A percentile compares a stretch with the other conserved stretches of the same genome.
Evolutionary conservation across 2,329 filamentous ascomycete species (phyloP).

Genomic region (Nothophoma quercina): DNA sequence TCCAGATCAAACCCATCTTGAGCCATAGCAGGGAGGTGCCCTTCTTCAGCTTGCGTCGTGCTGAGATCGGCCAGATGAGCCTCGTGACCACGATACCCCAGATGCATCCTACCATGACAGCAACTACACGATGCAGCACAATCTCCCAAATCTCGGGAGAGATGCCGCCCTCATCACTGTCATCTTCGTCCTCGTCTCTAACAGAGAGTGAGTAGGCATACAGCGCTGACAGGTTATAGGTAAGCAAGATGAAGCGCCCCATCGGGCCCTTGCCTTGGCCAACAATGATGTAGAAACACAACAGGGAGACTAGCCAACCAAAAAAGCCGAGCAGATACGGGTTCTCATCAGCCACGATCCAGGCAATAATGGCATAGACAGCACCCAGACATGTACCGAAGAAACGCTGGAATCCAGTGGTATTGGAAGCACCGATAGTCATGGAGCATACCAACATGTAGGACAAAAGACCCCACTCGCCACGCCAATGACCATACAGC

Average conservation of each 20-base stretch:
- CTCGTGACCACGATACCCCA: conserved; percentile 94
- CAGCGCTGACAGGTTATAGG: conserved; percentile 92
- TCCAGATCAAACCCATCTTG: conserved; percentile 96
- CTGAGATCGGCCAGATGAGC: conserved; percentile 92
- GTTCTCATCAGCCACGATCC: conserved; percentile 78
- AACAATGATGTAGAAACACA: conserved; percentile 90
- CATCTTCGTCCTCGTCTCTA: conserved; percentile 74
- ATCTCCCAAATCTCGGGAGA: conserved; percentile 89
- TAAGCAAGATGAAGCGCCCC: conserved; percentile 91
- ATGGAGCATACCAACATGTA: conserved; percentile 99
- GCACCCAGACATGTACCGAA: conserved; percentile 86
- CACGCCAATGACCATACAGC: conserved; percentile 85
- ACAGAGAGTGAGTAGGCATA: conserved; percentile 92
- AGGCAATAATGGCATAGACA: conserved; percentile 75
- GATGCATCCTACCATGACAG: conserved; percentile 84
- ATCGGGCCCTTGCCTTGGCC: conserved; percentile 85
- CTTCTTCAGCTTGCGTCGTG: conserved; percentile 84
- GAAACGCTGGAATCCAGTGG: conserved; percentile 86
- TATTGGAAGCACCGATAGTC: conserved; percentile 96
- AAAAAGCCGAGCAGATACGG: conserved; percentile 78
- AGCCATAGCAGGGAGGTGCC: conserved; percentile 91
- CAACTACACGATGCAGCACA: conserved; percentile 82
- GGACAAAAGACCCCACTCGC: conserved; percentile 94
- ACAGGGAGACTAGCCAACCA: conserved; percentile 80
- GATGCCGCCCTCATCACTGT: conserved; percentile 83